Evolutionary conservation across 345 rosid species (phyloP), one percentile per base, ranked within the genome.

Genomic region (Durio zibethinus): DNA sequence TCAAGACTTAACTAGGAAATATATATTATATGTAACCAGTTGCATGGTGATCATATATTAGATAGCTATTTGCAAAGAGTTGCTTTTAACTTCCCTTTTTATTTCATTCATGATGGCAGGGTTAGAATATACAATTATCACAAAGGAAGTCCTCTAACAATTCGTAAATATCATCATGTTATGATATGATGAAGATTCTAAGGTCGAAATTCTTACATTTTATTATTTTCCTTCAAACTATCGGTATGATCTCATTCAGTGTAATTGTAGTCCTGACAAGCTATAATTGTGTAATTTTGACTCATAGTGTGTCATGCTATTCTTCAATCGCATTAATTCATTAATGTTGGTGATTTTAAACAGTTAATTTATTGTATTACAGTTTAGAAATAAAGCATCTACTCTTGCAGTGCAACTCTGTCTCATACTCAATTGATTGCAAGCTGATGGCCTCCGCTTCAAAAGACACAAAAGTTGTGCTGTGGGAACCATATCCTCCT

Each of bases 401-500:
- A 11, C 54, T 57, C 27, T 77, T 77, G 86, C 81, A 91, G 97
- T 93, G 98, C 77, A 92, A 90, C 76, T 91, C 88, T 0, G 96
- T 93, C 43, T 79, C 92, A 3, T 95, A 82, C 79, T 90, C 99
- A 31, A 71, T 76, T 10, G 90, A 90, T 74, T 84, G 87, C 78
- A 90, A 88, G 86, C 79, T 88, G 29, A 80, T 90, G 97, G 97
- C 97, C 8, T 93, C 99, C 65, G 86, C 93, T 10, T 95, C 97
- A 56, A 92, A 90, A 83, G 97, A 95, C 80, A 81, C 90, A 8
- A 90, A 92, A 5, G 86, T 95, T 52, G 97, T 94, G 5, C 77
- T 95, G 23, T 93, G 99, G 98, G 90, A 90, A 82, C 88, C 92
- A 61, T 92, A 89, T 80, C 93, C 97, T 77, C 97, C 94, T 23